Evolutionary conservation across 768 basidiomycete species (phyloP).

Genomic region (Macrolepiota fuliginosa): DNA sequence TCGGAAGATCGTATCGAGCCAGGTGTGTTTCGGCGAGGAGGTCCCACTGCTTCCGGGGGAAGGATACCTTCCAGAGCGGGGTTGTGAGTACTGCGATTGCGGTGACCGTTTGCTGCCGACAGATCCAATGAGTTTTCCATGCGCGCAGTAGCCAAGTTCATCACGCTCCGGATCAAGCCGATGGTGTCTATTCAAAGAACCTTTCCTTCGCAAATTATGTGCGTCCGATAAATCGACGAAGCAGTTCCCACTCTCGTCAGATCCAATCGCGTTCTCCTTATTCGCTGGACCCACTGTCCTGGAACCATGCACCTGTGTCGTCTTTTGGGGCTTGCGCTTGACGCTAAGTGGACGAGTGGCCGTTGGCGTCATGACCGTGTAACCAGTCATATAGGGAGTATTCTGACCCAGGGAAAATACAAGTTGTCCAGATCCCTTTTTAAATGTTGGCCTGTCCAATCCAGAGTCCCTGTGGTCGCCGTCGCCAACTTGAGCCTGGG

Average conservation of each 20-base stretch:
- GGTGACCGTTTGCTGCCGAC: neutral
- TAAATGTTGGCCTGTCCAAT: neutral
- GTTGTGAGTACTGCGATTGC: neutral
- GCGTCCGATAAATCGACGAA: slow-evolving; percentile 4
- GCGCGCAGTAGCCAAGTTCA: slow-evolving; percentile 1
- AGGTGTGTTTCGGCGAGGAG: slow-evolving; percentile 55
- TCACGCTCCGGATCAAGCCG: neutral
- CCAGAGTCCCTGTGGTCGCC: neutral
- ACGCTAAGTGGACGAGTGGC: slow-evolving; percentile 43
- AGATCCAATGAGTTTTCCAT: neutral
- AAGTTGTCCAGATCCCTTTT: neutral
- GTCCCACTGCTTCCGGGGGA: neutral
- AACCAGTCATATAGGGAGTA: neutral
- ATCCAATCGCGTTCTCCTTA: slow-evolving; percentile 53
- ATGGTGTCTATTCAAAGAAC: neutral
- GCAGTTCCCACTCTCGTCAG: slow-evolving; percentile 4
- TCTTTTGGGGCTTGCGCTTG: slow-evolving; percentile 28
- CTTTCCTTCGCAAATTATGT: slow-evolving; percentile 3
- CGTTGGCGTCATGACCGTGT: neutral
- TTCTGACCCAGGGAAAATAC: slow-evolving; percentile 11
- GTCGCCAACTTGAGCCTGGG: neutral
- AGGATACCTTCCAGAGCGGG: neutral
- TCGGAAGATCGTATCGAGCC: slow-evolving; percentile 89
- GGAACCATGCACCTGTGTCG: slow-evolving; percentile 17
- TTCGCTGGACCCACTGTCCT: slow-evolving; percentile 27